phyloP scores from a whole-genome alignment of 2,329 filamentous ascomycete genomes.

The Scolecobasidium constrictum region DNA sequence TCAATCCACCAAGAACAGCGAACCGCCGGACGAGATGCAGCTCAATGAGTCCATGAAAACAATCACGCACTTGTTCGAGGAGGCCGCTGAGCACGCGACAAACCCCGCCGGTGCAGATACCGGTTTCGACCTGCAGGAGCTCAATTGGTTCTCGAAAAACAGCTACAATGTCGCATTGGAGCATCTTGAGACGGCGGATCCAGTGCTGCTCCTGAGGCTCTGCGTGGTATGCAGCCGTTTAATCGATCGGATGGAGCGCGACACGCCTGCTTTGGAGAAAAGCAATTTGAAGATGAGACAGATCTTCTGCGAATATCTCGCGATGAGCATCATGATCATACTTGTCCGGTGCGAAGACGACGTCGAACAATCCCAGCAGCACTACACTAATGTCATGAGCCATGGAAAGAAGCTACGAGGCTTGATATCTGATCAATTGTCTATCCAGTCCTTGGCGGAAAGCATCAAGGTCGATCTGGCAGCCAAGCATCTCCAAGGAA shows the following conservation, averaged over 20 bases:
- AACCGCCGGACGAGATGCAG: constrained; percentile 13
- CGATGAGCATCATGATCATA: constrained; percentile 32
- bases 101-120: not conserved
- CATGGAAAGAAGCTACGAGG: constrained; percentile 50
- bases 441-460: constrained; percentile 28
- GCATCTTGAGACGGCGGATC: constrained; percentile 46
- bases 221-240: constrained; percentile 34
- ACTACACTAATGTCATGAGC: constrained; percentile 50
- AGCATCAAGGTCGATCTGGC: constrained; percentile 41
- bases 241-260: constrained; percentile 25
- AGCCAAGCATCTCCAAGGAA: constrained; percentile 53
- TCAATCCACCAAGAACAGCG: constrained; percentile 13
- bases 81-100: constrained; percentile 13
- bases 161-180: constrained; percentile 68
- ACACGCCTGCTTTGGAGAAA: constrained; percentile 13
- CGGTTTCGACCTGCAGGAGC: constrained; percentile 51
- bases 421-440: constrained; percentile 18
- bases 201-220: constrained; percentile 45
- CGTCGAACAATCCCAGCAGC: constrained; percentile 27
- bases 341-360: constrained; percentile 37
- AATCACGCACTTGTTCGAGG: constrained; percentile 35
- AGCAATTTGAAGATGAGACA: constrained; percentile 46
- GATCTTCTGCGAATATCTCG: constrained; percentile 63
- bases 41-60: not conserved
- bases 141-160: constrained; percentile 78